Evolutionary conservation across 148 eudicot genomes (phyloP).

Genomic region (Rhododendron molle): DNA sequence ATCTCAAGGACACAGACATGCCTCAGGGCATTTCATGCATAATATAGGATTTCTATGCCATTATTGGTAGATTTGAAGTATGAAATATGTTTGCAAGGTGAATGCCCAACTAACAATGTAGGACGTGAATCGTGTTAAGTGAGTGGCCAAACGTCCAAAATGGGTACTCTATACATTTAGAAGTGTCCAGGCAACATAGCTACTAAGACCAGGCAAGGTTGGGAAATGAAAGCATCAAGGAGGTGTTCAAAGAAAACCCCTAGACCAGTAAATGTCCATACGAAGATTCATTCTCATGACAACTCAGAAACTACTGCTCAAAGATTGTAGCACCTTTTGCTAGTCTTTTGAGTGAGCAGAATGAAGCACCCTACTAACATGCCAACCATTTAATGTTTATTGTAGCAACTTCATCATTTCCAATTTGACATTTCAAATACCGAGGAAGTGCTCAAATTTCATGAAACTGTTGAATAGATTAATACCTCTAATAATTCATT

Average conservation of each 20-base stretch:
- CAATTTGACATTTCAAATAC: background rate
- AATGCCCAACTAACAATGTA: background rate
- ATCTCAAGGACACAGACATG: background rate
- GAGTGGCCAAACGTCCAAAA: background rate
- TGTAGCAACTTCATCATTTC: background rate
- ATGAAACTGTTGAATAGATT: background rate
- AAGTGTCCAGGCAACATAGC: background rate
- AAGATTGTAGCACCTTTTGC: background rate
- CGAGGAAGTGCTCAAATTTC: background rate
- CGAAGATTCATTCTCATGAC: background rate
- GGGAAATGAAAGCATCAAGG: background rate
- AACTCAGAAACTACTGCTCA: background rate
- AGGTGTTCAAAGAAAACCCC: background rate
- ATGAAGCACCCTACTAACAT: background rate
- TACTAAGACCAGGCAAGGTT: background rate
- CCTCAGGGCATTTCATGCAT: background rate
- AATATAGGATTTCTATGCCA: background rate
- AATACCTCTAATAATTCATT: slow-evolving; percentile 83
- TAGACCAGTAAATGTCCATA: background rate
- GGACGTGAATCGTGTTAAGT: background rate
- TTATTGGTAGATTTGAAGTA: background rate
- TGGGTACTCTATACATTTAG: background rate
- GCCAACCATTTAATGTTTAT: background rate
- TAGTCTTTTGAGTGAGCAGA: background rate
- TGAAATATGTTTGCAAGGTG: background rate